These are phyloP conservation scores for Penicillium sp. DNA, from an alignment of 2,329 filamentous ascomycete genomes.

Conservation along the genomic window DNA sequence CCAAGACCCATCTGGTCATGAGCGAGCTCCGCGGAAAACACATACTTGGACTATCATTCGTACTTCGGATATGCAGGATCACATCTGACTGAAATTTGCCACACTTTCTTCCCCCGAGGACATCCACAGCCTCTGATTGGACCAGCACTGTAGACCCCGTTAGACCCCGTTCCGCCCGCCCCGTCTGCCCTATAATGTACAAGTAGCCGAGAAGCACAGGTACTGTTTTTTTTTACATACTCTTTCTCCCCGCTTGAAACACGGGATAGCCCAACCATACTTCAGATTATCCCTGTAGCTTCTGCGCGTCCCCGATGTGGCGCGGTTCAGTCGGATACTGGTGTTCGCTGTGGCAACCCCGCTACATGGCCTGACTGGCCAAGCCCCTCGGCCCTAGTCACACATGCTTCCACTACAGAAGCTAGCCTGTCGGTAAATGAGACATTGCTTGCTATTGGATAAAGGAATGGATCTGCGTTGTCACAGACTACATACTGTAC, in stretches of 20 bases:
- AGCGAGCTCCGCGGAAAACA: neutral
- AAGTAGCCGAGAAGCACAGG: neutral
- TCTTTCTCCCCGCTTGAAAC: neutral
- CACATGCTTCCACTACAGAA: neutral
- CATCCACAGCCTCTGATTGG: conserved; percentile 3
- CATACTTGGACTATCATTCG: neutral
- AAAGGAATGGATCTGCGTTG: neutral
- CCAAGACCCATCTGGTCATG: neutral
- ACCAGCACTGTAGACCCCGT: neutral
- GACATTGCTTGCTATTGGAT: neutral
- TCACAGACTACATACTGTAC: too few species aligned
- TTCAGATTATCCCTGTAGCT: neutral
- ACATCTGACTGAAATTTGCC: conserved; percentile 16
- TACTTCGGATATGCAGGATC: conserved; percentile 2
- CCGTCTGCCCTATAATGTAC: conserved; percentile 1
- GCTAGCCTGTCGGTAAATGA: neutral
- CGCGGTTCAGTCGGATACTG: neutral
- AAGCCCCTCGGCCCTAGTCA: neutral
- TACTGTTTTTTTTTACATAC: neutral
- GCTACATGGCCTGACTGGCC: neutral
- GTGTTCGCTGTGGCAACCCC: neutral
- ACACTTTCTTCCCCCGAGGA: conserved; percentile 11
- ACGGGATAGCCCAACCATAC: neutral
- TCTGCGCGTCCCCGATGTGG: neutral
- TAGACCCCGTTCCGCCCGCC: conserved; percentile 7